Evolutionary conservation across 371 early-diverging fungal species (phyloP).

Genomic region (Smittium mucronatum): DNA sequence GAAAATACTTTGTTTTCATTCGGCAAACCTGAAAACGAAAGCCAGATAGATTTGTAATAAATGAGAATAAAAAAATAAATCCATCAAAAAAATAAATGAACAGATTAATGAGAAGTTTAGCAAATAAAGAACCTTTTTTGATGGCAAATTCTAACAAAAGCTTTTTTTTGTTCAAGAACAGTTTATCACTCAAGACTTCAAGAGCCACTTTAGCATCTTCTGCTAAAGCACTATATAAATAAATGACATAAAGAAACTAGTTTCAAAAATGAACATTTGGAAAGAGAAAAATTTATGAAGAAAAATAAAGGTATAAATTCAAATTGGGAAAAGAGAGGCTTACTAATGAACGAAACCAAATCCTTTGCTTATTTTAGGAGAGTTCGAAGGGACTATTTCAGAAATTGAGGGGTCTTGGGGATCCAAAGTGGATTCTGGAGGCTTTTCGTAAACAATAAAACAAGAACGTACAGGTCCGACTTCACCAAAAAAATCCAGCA

Average conservation of each 20-base stretch:
- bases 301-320: too few species aligned
- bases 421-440: conserved; percentile 8
- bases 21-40: too few species aligned
- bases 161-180: conserved; percentile 49
- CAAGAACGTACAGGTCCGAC: conserved; percentile 80
- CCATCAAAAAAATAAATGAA: too few species aligned
- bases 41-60: too few species aligned
- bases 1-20: conserved; percentile 11
- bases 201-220: conserved; percentile 81
- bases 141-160: conserved; percentile 68
- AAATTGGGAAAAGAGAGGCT: too few species aligned
- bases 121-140: conserved; percentile 28
- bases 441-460: conserved; percentile 58
- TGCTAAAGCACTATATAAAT: conserved; percentile 42
- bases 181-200: conserved; percentile 45
- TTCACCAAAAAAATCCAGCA: conserved; percentile 77
- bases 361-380: conserved; percentile 36
- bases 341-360: conserved; percentile 78
- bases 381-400: background rate
- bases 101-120: background rate
- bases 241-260: too few species aligned
- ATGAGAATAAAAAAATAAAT: too few species aligned
- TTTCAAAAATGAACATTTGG: too few species aligned
- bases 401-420: conserved; percentile 7
- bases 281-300: too few species aligned